phyloP scores from a whole-genome alignment of 495 filamentous ascomycete genomes.

The Bacidia rubella region DNA sequence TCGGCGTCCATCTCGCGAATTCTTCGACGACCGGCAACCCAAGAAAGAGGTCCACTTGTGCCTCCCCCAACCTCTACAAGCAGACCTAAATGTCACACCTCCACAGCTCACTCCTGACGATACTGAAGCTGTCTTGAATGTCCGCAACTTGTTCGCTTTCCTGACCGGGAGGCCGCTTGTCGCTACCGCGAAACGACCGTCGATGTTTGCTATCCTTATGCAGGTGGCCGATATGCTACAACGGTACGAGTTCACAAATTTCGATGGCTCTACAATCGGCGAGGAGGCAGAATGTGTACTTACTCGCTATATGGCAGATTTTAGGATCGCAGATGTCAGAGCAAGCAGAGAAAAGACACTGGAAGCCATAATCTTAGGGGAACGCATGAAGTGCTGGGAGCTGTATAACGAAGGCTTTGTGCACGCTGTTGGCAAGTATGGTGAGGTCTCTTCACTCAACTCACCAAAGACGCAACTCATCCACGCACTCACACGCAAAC shows the following conservation, averaged over 20 bases:
- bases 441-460: conserved; percentile 52
- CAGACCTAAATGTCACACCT: conserved; percentile 30
- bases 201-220: conserved; percentile 61
- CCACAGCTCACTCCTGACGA: conserved; percentile 38
- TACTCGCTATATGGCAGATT: conserved; percentile 59
- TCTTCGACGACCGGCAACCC: conserved; percentile 20
- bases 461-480: conserved; percentile 58
- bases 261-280: conserved; percentile 71
- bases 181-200: conserved; percentile 51
- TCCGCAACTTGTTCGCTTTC: conserved; percentile 87
- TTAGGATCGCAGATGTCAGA: conserved; percentile 65
- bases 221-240: conserved; percentile 54
- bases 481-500: conserved; percentile 54
- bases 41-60: conserved; percentile 52
- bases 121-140: conserved; percentile 54
- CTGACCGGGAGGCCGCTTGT: conserved; percentile 68
- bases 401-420: conserved; percentile 86
- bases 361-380: conserved; percentile 75
- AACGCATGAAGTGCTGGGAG: conserved; percentile 64
- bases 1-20: conserved; percentile 21
- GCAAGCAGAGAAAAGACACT: conserved; percentile 79
- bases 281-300: conserved; percentile 68
- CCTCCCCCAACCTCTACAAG: conserved; percentile 45
- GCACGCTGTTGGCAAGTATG: conserved; percentile 84
- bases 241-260: conserved; percentile 63